phyloP scores from a whole-genome alignment of 805 yeast genomes.

The Candida mattraensis region DNA sequence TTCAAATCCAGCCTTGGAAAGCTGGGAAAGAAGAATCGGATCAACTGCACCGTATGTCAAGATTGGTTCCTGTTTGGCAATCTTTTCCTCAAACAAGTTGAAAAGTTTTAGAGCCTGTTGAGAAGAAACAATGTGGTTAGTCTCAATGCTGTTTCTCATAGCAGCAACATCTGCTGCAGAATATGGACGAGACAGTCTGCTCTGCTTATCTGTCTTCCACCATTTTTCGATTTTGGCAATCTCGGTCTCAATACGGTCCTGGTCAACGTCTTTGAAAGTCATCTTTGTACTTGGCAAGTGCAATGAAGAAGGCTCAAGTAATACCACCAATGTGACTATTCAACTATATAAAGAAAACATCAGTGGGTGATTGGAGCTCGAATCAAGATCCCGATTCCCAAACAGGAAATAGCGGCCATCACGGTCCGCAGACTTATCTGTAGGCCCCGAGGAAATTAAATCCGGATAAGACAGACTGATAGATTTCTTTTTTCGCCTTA shows the following conservation, averaged over 20 bases:
- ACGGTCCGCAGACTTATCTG: not conserved
- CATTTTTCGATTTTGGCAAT: conserved; percentile 41
- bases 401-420: conserved; percentile 4
- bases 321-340: too few relatives aligned
- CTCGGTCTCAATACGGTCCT: conserved; percentile 15
- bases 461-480: too few relatives aligned
- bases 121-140: conserved; percentile 44
- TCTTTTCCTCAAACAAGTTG: conserved; percentile 41
- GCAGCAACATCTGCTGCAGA: conserved; percentile 50
- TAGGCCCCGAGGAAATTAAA: conserved; percentile 1
- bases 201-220: conserved; percentile 50
- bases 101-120: conserved; percentile 52
- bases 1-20: conserved; percentile 48
- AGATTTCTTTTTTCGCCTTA: too few relatives aligned
- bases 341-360: too few relatives aligned
- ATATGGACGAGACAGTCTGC: conserved; percentile 50
- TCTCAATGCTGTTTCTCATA: conserved; percentile 51
- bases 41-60: conserved; percentile 62
- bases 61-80: conserved; percentile 46
- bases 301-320: too few relatives aligned
- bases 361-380: not conserved
- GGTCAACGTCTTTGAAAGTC: conserved; percentile 13
- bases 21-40: conserved; percentile 63
- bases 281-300: too few relatives aligned
- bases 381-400: conserved; percentile 1